phyloP scores from a whole-genome alignment of 768 basidiomycete genomes.

The Royoungia palumana region DNA sequence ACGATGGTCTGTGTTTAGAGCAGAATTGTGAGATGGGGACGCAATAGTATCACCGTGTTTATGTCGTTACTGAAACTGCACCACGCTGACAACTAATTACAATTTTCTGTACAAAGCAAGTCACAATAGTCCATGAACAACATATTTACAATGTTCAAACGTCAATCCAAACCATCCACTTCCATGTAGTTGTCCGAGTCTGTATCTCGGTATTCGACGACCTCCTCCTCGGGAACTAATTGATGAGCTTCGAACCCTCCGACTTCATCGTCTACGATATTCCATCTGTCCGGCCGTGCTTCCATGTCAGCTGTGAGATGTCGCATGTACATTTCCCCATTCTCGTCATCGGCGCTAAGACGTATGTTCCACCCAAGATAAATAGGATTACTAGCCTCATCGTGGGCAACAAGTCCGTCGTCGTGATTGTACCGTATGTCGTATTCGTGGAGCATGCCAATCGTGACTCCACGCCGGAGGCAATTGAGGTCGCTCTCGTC shows the following conservation, averaged over 20 bases:
- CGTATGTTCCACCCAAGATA: constrained; percentile 70
- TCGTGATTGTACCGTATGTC: constrained; percentile 53
- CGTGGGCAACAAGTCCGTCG: constrained; percentile 50
- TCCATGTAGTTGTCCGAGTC: constrained; percentile 42
- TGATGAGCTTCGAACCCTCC: constrained; percentile 44
- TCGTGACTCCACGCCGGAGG: constrained; percentile 57
- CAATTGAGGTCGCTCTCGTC: constrained; percentile 38
- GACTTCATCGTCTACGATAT: constrained; percentile 31
- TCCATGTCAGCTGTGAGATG: constrained; percentile 40
- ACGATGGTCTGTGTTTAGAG: too few species aligned
- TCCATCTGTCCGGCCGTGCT: constrained; percentile 45
- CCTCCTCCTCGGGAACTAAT: constrained; percentile 35
- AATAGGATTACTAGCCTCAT: constrained; percentile 42
- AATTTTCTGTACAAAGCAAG: neutral
- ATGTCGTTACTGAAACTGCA: too few species aligned
- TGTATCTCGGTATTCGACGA: constrained; percentile 32
- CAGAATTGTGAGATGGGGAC: too few species aligned
- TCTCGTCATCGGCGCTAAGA: constrained; percentile 41
- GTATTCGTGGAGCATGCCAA: constrained; percentile 55
- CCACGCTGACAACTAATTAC: neutral
- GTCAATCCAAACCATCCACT: constrained; percentile 19
- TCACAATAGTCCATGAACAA: neutral
- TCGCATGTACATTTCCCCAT: constrained; percentile 40
- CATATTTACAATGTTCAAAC: neutral
- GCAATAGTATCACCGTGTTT: too few species aligned